Base-by-base conservation (phyloP, 768 basidiomycete species). In the Tricholoma terreum region DNA sequence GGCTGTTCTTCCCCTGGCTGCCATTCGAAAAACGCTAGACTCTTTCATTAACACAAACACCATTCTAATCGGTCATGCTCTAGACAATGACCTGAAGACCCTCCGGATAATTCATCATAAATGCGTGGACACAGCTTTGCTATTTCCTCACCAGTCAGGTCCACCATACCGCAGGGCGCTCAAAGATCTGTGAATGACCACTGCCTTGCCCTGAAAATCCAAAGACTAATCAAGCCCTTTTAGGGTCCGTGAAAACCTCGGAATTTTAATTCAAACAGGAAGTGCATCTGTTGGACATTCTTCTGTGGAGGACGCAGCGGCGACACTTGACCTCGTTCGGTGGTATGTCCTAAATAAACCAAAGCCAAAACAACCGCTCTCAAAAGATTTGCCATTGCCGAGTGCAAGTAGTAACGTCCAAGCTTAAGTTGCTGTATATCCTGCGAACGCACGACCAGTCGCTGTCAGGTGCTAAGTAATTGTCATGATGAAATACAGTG, bases 51-150 rank as follows among this genome's bases (percentile, higher is more conserved):
- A 87, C 53, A 74, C 85, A 12, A 76, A 90, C 8, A 98, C 96
- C 0, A 87, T 98, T 61, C 75, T 98, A 34, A 86, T 98, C 54
- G 96, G 96, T 1, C 89, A 90, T 71, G 91, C 87, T 0, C 78
- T 98, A 17, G 96, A 98, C 60, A 98, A 98, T 69, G 97, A 99
- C 68, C 74, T 99, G 61, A 90, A 88, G 69, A 89, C 96, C 7
- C 74, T 99, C 60, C 81, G 97, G 14, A 85, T 98, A 64, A 73
- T 98, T 1, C 97, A 99, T 69, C 80, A 82, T 58, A 83, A 78
- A 59, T 87, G 93, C 58, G 80, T 99, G 30, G 97, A 99, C 65
- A 98, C 97, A 0, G 88, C 85, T 0, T 74, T 89, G 14, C 75
- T 98, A 12, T 96, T 95, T 65, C 94, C 92, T 8, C 97, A 98